phyloP scores from a whole-genome alignment of 2,329 filamentous ascomycete species.

The Elsinoe perseae region DNA sequence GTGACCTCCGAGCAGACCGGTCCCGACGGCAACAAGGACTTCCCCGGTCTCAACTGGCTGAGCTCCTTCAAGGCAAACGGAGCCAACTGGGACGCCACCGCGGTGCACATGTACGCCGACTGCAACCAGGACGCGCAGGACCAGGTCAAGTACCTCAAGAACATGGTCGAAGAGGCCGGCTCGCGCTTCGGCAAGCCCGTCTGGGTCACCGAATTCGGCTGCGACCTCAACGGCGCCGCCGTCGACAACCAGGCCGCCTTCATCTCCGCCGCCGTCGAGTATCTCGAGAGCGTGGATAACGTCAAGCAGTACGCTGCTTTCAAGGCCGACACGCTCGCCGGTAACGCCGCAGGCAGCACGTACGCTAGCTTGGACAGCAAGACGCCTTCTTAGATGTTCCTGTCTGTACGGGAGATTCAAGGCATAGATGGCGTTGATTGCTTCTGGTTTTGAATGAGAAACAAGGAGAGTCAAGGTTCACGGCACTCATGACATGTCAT shows the following conservation, averaged over 20 bases:
- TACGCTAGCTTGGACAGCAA: conserved; percentile 11
- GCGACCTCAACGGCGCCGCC: conserved; percentile 32
- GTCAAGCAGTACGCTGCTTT: conserved; percentile 59
- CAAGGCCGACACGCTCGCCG: conserved; percentile 22
- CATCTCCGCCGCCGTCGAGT: conserved; percentile 34
- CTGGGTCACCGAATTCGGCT: conserved; percentile 60
- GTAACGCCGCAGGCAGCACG: conserved; percentile 4
- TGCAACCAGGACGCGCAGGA: conserved; percentile 35
- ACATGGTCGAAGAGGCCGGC: conserved; percentile 43
- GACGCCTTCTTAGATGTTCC: neutral
- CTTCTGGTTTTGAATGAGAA: neutral
- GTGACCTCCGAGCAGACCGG: conserved; percentile 49
- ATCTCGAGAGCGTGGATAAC: conserved; percentile 53
- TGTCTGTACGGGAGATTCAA: neutral
- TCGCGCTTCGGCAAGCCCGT: conserved; percentile 34
- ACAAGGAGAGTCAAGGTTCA: neutral
- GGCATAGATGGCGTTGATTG: neutral
- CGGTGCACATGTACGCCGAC: conserved; percentile 57
- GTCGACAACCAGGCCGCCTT: conserved; percentile 40
- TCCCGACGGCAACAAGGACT: conserved; percentile 30
- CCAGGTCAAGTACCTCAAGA: conserved; percentile 41
- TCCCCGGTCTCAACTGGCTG: conserved; percentile 51
- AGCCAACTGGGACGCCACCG: conserved; percentile 53
- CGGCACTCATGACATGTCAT: neutral
- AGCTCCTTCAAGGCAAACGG: conserved; percentile 47